phyloP scores from a whole-genome alignment of 176 grass and related monocot species.

The Elaeis guineensis region DNA sequence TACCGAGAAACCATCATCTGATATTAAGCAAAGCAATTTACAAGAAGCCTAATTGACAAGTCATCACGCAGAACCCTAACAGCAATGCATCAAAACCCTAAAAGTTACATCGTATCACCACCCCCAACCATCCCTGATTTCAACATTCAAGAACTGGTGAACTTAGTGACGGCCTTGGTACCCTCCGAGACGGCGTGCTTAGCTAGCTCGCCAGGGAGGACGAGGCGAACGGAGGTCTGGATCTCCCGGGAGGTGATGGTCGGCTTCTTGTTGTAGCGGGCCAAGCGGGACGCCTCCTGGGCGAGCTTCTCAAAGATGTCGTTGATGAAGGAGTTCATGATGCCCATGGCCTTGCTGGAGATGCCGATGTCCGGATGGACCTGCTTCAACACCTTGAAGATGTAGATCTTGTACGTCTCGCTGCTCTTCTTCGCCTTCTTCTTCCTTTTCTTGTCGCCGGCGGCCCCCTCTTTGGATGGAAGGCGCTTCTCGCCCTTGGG shows the following conservation, averaged over 20 bases:
- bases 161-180: slow-evolving; percentile 74
- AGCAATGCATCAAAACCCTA: too few relatives aligned
- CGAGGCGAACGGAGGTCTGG: slow-evolving; percentile 55
- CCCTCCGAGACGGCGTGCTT: slow-evolving; percentile 67
- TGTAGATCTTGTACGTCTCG: slow-evolving; percentile 97
- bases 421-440: slow-evolving; percentile 15
- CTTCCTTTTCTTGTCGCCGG: background rate
- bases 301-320: slow-evolving; percentile 84
- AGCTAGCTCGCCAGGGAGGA: slow-evolving; percentile 57
- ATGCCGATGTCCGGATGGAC: slow-evolving; percentile 87
- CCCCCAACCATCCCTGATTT: too few relatives aligned
- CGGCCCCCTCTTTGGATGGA: background rate
- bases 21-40: too few relatives aligned
- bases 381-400: slow-evolving; percentile 87
- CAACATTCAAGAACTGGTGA: too few relatives aligned
- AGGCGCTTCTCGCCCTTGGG: slow-evolving; percentile 4
- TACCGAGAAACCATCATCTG: too few relatives aligned
- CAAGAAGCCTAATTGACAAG: too few relatives aligned
- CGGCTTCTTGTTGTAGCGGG: slow-evolving; percentile 73
- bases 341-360: slow-evolving; percentile 89
- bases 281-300: slow-evolving; percentile 34
- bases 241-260: slow-evolving; percentile 73
- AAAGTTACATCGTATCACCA: too few relatives aligned
- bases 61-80: too few relatives aligned
- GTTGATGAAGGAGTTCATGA: slow-evolving; percentile 96